phyloP scores from a whole-genome alignment of 805 yeast species.

The Kazachstania psychrophila region DNA sequence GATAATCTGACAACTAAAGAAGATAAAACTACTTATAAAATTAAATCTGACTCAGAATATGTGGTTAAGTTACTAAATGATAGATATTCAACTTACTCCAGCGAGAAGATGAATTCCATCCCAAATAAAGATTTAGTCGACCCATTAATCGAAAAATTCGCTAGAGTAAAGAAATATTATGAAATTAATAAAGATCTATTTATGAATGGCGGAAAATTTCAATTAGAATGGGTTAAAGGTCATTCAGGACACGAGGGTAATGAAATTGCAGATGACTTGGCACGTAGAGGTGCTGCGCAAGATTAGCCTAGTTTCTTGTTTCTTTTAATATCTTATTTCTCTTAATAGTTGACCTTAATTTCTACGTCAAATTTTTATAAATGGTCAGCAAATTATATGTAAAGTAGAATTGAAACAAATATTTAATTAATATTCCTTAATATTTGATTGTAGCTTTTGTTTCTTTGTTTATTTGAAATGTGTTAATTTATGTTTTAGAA shows the following conservation, averaged over 20 bases:
- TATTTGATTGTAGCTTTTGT: too few species aligned
- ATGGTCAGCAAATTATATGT: too few species aligned
- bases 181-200: constrained; percentile 15
- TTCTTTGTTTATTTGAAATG: too few species aligned
- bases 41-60: constrained; percentile 67
- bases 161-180: constrained; percentile 33
- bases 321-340: not conserved
- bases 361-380: too few species aligned
- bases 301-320: not conserved
- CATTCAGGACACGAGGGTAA: constrained; percentile 67
- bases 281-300: constrained; percentile 50
- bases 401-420: too few species aligned
- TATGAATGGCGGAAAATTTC: constrained; percentile 32
- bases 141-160: constrained; percentile 36
- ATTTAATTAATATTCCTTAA: too few species aligned
- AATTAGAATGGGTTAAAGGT: constrained; percentile 57
- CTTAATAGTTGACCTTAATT: too few species aligned
- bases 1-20: constrained; percentile 13
- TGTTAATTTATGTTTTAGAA: too few species aligned
- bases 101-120: constrained; percentile 33
- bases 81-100: constrained; percentile 44
- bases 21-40: constrained; percentile 28
- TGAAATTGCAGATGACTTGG: constrained; percentile 66
- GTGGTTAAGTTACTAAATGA: constrained; percentile 44
- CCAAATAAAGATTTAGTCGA: constrained; percentile 25